phyloP scores from a whole-genome alignment of 371 early-diverging fungal genomes.

The Synchytrium microbalum region DNA sequence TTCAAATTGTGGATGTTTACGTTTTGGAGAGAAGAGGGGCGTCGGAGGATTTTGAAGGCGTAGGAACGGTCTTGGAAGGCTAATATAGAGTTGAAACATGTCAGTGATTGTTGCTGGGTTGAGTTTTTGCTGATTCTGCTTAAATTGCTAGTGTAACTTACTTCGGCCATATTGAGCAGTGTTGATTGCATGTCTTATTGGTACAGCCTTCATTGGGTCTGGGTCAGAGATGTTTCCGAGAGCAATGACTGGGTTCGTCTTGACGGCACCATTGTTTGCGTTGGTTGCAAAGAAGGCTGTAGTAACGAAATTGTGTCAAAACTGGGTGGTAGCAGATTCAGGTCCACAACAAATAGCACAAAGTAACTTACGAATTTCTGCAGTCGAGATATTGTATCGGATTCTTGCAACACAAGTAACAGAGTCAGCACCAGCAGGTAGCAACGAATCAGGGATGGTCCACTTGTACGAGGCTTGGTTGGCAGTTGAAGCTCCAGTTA shows the following conservation, averaged over 20 bases:
- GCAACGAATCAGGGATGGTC: conserved; percentile 13
- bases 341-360: not conserved
- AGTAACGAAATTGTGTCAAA: not conserved
- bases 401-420: conserved; percentile 25
- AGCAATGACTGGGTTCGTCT: not conserved
- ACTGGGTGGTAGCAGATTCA: too few species aligned
- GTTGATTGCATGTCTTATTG: conserved; percentile 26
- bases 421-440: conserved; percentile 23
- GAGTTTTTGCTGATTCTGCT: too few species aligned
- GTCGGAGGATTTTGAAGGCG: conserved; percentile 27
- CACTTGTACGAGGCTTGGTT: conserved; percentile 13
- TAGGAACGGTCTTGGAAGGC: conserved; percentile 33
- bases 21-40: conserved; percentile 15
- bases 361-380: conserved; percentile 7
- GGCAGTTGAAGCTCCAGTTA: conserved; percentile 5
- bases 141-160: too few species aligned
- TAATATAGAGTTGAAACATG: too few species aligned
- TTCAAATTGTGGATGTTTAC: conserved; percentile 28
- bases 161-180: conserved; percentile 30
- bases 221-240: not conserved
- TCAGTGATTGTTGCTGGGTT: too few species aligned
- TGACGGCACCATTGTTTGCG: not conserved
- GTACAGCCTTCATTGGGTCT: not conserved
- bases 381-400: conserved; percentile 31
- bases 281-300: not conserved